These are phyloP conservation scores for Gyrodon lividus DNA, from an alignment of 768 basidiomycete genomes.

Conservation along the genomic window DNA sequence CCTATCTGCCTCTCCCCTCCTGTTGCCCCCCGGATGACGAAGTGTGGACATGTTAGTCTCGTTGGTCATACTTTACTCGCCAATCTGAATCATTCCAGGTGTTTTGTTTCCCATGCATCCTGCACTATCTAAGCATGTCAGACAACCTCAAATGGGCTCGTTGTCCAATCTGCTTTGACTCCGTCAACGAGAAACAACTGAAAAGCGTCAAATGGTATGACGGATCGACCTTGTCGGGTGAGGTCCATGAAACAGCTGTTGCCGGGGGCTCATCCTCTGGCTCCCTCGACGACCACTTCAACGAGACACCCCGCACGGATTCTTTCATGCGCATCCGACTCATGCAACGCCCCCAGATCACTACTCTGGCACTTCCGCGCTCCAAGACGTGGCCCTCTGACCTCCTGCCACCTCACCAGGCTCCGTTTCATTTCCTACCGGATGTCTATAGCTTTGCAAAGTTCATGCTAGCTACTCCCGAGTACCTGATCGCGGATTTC, in stretches of 20 bases:
- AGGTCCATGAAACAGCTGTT: slow-evolving; percentile 22
- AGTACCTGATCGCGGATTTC: slow-evolving; percentile 76
- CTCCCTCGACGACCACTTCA: slow-evolving; percentile 35
- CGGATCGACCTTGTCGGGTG: slow-evolving; percentile 37
- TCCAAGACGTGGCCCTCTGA: slow-evolving; percentile 94
- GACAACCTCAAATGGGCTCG: slow-evolving; percentile 83
- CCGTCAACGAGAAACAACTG: slow-evolving; percentile 84
- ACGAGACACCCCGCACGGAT: slow-evolving; percentile 48
- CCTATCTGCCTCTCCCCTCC: slow-evolving; percentile 96
- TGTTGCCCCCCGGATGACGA: slow-evolving; percentile 89
- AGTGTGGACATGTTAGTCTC: slow-evolving; percentile 90
- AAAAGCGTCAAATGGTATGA: slow-evolving; percentile 93
- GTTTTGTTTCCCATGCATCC: slow-evolving; percentile 91
- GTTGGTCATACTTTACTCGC: not conserved
- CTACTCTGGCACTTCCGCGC: slow-evolving; percentile 90
- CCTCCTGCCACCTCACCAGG: slow-evolving; percentile 84
- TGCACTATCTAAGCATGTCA: slow-evolving; percentile 84
- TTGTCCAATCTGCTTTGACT: slow-evolving; percentile 96
- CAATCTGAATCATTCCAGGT: slow-evolving; percentile 50
- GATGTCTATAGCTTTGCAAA: slow-evolving; percentile 85
- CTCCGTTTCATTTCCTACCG: slow-evolving; percentile 94
- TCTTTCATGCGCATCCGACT: slow-evolving; percentile 80
- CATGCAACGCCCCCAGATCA: slow-evolving; percentile 90
- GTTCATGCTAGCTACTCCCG: slow-evolving; percentile 95
- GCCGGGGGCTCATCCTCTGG: slow-evolving; percentile 47